A percentile compares a stretch with the other conserved stretches of the same genome.
These are phyloP conservation scores for Eustoma russellianum DNA, from an alignment of 257 asterid species.

Conservation along the genomic window DNA sequence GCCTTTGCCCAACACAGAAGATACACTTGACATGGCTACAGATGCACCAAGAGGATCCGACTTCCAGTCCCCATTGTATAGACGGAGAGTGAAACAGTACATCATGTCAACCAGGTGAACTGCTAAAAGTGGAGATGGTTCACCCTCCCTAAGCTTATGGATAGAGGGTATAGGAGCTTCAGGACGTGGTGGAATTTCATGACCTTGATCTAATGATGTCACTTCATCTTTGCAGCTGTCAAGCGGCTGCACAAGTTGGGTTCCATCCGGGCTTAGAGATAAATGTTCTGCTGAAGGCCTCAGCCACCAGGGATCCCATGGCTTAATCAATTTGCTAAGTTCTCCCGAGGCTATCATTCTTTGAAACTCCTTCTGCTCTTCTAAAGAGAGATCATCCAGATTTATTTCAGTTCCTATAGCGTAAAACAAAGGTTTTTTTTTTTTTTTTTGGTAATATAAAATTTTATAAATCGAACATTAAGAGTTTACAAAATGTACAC, in stretches of 20 bases:
- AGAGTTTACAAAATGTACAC: too few relatives aligned
- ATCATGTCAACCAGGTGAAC: conserved; percentile 72
- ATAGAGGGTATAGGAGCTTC: conserved; percentile 49
- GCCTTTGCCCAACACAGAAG: conserved; percentile 56
- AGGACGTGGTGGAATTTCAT: conserved; percentile 65
- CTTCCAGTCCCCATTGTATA: conserved; percentile 76
- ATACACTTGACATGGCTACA: conserved; percentile 31
- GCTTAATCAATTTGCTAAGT: conserved; percentile 73
- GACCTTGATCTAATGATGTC: conserved; percentile 20
- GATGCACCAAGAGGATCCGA: conserved; percentile 60
- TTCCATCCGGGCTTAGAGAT: conserved; percentile 57
- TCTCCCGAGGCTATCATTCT: conserved; percentile 81
- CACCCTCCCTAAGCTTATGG: conserved; percentile 45
- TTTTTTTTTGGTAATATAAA: too few relatives aligned
- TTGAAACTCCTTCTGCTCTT: conserved; percentile 55
- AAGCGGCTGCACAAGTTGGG: conserved; percentile 59
- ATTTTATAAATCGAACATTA: too few relatives aligned
- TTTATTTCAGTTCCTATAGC: conserved; percentile 41
- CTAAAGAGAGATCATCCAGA: conserved; percentile 52
- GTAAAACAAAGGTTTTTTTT: too few relatives aligned
- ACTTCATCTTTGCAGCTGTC: conserved; percentile 9
- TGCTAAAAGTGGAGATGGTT: conserved; percentile 70
- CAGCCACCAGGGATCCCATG: conserved; percentile 99
- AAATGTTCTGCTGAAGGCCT: conserved; percentile 52
- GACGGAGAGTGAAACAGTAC: conserved; percentile 84